Evolutionary conservation across 1,284 basidiomycete species (phyloP).

Genomic region (Limonomyces culmigenus): DNA sequence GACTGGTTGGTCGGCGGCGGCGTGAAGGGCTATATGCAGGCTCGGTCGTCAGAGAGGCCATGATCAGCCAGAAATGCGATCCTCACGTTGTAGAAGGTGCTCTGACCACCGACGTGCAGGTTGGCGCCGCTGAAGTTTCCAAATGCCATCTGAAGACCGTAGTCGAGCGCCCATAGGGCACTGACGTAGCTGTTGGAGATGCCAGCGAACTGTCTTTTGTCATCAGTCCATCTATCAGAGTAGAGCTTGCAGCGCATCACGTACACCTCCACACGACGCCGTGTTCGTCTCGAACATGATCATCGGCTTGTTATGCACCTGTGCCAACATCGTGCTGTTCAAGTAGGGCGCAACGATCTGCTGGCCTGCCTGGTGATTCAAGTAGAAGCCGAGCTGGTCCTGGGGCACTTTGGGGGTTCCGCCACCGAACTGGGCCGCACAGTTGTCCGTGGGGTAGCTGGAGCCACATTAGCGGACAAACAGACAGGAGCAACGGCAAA

Average conservation of each 20-base stretch:
- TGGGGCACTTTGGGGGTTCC: constrained; percentile 30
- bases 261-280: constrained; percentile 37
- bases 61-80: constrained; percentile 19
- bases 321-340: constrained; percentile 27
- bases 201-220: constrained; percentile 21
- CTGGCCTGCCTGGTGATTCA: constrained; percentile 35
- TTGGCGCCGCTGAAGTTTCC: constrained; percentile 39
- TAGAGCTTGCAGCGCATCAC: no score
- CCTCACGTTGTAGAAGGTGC: constrained; percentile 48
- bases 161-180: constrained; percentile 57
- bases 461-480: neutral
- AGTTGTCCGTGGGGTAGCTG: constrained; percentile 41
- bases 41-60: constrained; percentile 22
- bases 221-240: no score
- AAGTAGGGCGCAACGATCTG: constrained; percentile 32
- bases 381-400: constrained; percentile 32
- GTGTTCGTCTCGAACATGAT: constrained; percentile 40
- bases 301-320: constrained; percentile 27
- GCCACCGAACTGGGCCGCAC: constrained; percentile 29
- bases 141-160: constrained; percentile 43
- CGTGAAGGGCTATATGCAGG: constrained; percentile 30
- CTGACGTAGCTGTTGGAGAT: constrained; percentile 35
- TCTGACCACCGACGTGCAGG: constrained; percentile 52
- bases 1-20: constrained; percentile 21
- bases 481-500: neutral